A percentile compares a stretch with the other conserved stretches of the same genome.
Evolutionary conservation across 331 rosid genomes (phyloP).

Genomic region (Pyracantha coccinea): DNA sequence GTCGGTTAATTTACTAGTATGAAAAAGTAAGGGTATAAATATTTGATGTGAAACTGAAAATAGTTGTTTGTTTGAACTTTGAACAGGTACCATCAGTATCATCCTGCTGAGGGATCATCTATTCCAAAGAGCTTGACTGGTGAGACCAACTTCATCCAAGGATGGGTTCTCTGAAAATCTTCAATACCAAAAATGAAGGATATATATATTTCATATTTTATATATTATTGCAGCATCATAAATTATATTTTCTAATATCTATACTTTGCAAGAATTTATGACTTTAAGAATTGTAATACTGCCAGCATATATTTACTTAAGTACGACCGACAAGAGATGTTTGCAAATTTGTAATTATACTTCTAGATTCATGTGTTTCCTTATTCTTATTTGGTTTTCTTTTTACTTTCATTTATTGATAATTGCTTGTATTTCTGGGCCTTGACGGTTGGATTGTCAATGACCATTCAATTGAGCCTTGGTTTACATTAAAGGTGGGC

Average conservation of each 20-base stretch:
- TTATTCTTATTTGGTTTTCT: neutral
- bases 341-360: neutral
- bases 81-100: slow-evolving; percentile 63
- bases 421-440: neutral
- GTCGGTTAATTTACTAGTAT: too few relatives aligned
- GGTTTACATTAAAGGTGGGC: too few relatives aligned
- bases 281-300: neutral
- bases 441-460: neutral
- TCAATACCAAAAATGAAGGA: neutral
- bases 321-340: neutral
- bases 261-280: neutral
- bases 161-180: slow-evolving; percentile 61
- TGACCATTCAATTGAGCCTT: too few relatives aligned
- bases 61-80: neutral
- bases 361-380: neutral
- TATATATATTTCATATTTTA: neutral
- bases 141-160: slow-evolving; percentile 79
- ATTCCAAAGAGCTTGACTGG: slow-evolving; percentile 45
- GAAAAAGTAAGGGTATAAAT: too few relatives aligned
- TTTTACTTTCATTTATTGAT: neutral
- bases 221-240: neutral
- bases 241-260: neutral
- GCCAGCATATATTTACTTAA: neutral
- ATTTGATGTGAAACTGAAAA: neutral
- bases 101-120: slow-evolving; percentile 46